Conservation (phyloP, 768 basidiomycete genomes). For the Russula compacta region DNA sequence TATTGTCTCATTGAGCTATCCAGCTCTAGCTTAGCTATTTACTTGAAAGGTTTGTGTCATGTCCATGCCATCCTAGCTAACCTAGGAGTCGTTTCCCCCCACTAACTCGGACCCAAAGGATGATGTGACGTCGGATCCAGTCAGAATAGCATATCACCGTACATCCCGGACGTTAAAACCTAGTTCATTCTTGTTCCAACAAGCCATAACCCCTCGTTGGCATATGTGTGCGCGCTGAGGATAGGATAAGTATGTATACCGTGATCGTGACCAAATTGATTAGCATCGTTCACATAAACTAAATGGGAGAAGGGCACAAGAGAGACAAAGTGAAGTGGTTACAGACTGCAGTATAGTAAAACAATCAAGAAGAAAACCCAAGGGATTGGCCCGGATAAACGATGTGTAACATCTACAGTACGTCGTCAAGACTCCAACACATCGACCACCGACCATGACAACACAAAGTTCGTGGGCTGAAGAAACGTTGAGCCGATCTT, state of each 20-base stretch:
- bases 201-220: not conserved
- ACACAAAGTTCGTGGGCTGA: not conserved
- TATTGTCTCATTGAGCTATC: not conserved
- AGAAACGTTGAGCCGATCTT: not conserved
- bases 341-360: not conserved
- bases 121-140: not conserved
- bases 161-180: not conserved
- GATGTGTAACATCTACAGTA: constrained; percentile 2
- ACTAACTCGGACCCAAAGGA: not conserved
- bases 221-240: no score
- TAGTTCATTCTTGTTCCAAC: not conserved
- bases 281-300: constrained; percentile 8
- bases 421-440: not conserved
- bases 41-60: not conserved
- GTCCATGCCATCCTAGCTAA: not conserved
- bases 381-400: not conserved
- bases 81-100: not conserved
- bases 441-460: not conserved
- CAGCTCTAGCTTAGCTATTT: not conserved
- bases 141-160: not conserved
- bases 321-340: not conserved
- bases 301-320: not conserved
- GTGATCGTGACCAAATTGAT: not conserved
- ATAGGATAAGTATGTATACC: not conserved
- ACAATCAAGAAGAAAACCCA: constrained; percentile 4